Evolutionary conservation across 345 rosid species (phyloP), one percentile per base, ranked within the genome.

Genomic region (Linum lewisii): DNA sequence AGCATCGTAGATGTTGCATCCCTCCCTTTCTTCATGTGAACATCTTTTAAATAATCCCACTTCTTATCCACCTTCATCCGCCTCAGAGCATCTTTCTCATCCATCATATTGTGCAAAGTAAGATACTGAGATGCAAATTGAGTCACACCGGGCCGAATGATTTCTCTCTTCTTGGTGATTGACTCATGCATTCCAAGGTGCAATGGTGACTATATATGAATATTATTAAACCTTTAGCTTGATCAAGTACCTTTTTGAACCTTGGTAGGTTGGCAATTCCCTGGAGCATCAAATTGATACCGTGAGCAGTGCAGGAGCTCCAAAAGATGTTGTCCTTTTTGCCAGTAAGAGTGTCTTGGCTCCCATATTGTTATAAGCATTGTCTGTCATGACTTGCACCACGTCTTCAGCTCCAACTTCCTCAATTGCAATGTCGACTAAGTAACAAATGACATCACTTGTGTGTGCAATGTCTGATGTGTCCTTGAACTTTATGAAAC

Each of bases 361-460:
- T 7, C 14, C 57, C n/a, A n/a, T n/a, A n/a, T n/a, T n/a, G n/a
- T n/a, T n/a, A n/a, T n/a, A n/a, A n/a, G n/a, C n/a, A n/a, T 53
- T 53, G 57, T 53, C 57, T 9, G 57, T 53, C 7, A 53, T 7
- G 8, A 53, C 7, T 53, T 53, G 57, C 13, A 53, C 57, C 10
- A 53, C 7, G 8, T 53, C 7, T 9, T 53, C 7, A 53, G n/a
- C n/a, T n/a, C n/a, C n/a, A n/a, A n/a, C n/a, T n/a, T n/a, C n/a
- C n/a, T n/a, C n/a, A n/a, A n/a, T n/a, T n/a, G n/a, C n/a, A n/a
- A n/a, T n/a, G n/a, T n/a, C n/a, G n/a, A n/a, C n/a, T n/a, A n/a
- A n/a, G n/a, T n/a, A n/a, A n/a, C n/a, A n/a, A n/a, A n/a, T n/a
- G n/a, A n/a, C n/a, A n/a, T n/a, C n/a, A n/a, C n/a, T n/a, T n/a